Evolutionary conservation across 805 yeast species (phyloP).

Genomic region (Lachancea waltii): DNA sequence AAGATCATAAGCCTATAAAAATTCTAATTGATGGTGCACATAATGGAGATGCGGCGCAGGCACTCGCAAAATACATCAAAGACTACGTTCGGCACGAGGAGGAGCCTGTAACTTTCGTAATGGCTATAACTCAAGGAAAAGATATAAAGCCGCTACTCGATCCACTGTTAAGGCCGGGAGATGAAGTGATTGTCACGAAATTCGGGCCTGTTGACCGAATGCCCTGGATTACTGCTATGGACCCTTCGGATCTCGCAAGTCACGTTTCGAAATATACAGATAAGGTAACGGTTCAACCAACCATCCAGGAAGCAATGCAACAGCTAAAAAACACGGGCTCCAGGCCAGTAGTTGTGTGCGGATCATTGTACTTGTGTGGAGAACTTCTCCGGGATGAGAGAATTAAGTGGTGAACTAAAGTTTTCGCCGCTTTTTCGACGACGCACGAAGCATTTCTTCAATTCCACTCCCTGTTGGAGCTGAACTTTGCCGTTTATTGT

Average conservation of each 20-base stretch:
- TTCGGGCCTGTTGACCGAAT: conserved; percentile 75
- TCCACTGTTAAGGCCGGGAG: conserved; percentile 44
- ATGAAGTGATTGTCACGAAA: conserved; percentile 52
- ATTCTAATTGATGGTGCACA: conserved; percentile 86
- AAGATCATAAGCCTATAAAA: conserved; percentile 19
- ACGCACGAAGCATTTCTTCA: conserved; percentile 5
- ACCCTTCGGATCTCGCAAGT: conserved; percentile 21
- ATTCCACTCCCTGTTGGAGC: not conserved
- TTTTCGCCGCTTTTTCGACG: conserved; percentile 7
- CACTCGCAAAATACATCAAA: conserved; percentile 51
- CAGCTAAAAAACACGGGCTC: not conserved
- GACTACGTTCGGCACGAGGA: conserved; percentile 10
- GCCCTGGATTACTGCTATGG: conserved; percentile 80
- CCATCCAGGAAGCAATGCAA: conserved; percentile 14
- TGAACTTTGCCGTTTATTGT: not conserved
- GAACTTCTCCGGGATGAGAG: conserved; percentile 33
- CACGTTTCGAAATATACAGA: conserved; percentile 25
- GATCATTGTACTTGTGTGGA: conserved; percentile 63
- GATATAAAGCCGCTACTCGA: conserved; percentile 45
- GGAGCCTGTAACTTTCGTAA: conserved; percentile 43
- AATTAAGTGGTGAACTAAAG: not conserved
- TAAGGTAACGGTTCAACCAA: conserved; percentile 23
- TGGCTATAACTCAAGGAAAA: conserved; percentile 76
- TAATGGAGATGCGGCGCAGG: conserved; percentile 77
- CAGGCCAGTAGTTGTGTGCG: conserved; percentile 48